Percentiles rank a stretch among this genome's conserved stretches.
These are phyloP conservation scores for Erythrophleum ivorense DNA, from an alignment of 331 rosid genomes.

Conservation along the genomic window DNA sequence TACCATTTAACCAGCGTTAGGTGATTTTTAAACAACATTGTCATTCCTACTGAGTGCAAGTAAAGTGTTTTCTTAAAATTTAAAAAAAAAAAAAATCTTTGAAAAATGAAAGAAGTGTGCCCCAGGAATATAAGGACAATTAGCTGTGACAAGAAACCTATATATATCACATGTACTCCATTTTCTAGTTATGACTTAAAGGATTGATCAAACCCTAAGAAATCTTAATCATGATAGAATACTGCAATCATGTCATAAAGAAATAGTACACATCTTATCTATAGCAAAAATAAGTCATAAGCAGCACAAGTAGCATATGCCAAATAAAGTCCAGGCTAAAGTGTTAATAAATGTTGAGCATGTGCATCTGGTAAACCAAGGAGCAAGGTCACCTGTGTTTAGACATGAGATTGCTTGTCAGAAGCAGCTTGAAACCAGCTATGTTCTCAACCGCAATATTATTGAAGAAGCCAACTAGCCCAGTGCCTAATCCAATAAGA, in stretches of 20 bases:
- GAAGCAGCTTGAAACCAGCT: slow-evolving; percentile 56
- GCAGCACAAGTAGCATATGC: not conserved
- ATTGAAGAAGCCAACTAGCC: slow-evolving; percentile 56
- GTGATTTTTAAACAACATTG: not conserved
- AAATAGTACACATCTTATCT: slow-evolving; percentile 2
- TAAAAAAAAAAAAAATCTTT: not conserved
- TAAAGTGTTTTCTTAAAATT: not conserved
- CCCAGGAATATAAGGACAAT: not conserved
- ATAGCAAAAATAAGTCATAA: not conserved
- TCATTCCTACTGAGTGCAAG: slow-evolving; percentile 15
- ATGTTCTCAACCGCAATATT: slow-evolving; percentile 61
- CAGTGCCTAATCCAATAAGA: slow-evolving; percentile 65
- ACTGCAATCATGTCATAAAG: not conserved
- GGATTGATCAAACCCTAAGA: not conserved
- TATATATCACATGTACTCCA: slow-evolving; percentile 3
- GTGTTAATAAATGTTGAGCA: slow-evolving; percentile 9
- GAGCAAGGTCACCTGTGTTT: slow-evolving; percentile 46
- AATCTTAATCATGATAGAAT: slow-evolving; percentile 10
- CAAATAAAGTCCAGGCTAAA: slow-evolving; percentile 17
- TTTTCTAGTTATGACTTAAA: slow-evolving; percentile 15
- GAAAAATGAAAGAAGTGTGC: not conserved
- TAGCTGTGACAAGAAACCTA: not conserved
- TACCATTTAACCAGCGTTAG: not conserved
- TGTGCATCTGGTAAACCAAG: not conserved
- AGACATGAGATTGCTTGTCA: slow-evolving; percentile 50